Conservation (phyloP, 805 yeast genomes). For the Ogataea naganishii region DNA sequence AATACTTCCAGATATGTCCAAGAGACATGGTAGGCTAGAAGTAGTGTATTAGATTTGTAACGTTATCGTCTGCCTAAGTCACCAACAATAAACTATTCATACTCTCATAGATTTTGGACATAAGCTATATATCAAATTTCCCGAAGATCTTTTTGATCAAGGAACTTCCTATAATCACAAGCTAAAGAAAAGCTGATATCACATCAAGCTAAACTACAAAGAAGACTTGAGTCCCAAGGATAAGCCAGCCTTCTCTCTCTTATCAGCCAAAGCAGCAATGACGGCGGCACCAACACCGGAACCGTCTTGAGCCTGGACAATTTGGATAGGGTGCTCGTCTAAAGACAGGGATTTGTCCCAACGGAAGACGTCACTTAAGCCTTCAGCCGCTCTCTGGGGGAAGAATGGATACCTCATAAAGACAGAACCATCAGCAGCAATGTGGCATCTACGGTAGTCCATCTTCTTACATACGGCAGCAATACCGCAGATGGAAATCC, state of each 20-base stretch:
- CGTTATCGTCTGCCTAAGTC: too few species aligned
- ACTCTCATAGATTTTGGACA: too few species aligned
- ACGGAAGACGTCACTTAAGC: constrained; percentile 82
- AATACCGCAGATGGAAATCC: constrained; percentile 92
- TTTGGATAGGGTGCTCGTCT: constrained; percentile 68
- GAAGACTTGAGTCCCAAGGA: constrained; percentile 45
- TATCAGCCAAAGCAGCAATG: constrained; percentile 89
- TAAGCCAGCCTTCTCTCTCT: constrained; percentile 62
- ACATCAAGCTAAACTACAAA: not conserved
- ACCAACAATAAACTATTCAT: too few species aligned
- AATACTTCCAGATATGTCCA: constrained; percentile 61
- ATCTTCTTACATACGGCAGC: constrained; percentile 93
- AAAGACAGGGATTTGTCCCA: constrained; percentile 43
- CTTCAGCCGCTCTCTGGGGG: constrained; percentile 88
- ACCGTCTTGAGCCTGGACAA: constrained; percentile 95
- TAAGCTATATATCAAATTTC: too few species aligned
- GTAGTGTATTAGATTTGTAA: too few species aligned
- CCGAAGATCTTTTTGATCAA: too few species aligned
- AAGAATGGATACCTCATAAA: constrained; percentile 90
- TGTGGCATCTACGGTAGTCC: constrained; percentile 67
- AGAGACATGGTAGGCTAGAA: constrained; percentile 91
- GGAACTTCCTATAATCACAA: too few species aligned
- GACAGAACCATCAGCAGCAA: constrained; percentile 98
- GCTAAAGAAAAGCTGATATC: too few species aligned
- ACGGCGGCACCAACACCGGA: constrained; percentile 98